Evolutionary conservation across 495 filamentous ascomycete species (phyloP).

Genomic region (Penicillium riverlandense): DNA sequence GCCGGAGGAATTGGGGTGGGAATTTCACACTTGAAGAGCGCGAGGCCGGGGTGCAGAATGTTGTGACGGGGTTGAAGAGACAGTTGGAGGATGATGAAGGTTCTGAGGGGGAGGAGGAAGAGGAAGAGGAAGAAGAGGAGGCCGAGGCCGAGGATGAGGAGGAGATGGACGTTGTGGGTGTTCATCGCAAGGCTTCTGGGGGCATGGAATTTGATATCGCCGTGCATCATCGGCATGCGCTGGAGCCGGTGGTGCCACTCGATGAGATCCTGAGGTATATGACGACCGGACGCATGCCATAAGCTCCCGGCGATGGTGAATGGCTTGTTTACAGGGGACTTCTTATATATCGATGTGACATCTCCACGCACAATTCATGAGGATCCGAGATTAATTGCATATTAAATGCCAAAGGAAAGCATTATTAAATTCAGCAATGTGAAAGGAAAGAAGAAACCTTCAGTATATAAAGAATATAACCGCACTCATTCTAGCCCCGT

Average conservation of each 20-base stretch:
- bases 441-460: constrained; percentile 4
- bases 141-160: constrained; percentile 43
- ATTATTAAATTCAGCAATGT: constrained; percentile 8
- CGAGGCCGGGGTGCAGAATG: constrained; percentile 57
- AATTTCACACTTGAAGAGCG: constrained; percentile 66
- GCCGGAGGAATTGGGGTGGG: constrained; percentile 47
- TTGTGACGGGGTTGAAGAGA: constrained; percentile 59
- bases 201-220: constrained; percentile 41
- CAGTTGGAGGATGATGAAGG: constrained; percentile 49
- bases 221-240: constrained; percentile 18
- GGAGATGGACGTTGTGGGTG: constrained; percentile 39
- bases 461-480: background rate
- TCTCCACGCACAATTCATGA: background rate
- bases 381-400: constrained; percentile 1
- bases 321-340: too few relatives aligned
- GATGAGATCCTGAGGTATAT: constrained; percentile 50
- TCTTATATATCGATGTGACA: background rate
- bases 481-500: constrained; percentile 29
- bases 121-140: constrained; percentile 30
- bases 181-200: constrained; percentile 26
- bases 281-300: constrained; percentile 41
- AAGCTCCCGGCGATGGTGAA: background rate
- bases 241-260: constrained; percentile 32
- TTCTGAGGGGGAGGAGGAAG: constrained; percentile 47
- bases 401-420: constrained; percentile 6